Evolutionary conservation across 495 filamentous ascomycete genomes (phyloP).

Genomic region (Podospora pseudocomata): DNA sequence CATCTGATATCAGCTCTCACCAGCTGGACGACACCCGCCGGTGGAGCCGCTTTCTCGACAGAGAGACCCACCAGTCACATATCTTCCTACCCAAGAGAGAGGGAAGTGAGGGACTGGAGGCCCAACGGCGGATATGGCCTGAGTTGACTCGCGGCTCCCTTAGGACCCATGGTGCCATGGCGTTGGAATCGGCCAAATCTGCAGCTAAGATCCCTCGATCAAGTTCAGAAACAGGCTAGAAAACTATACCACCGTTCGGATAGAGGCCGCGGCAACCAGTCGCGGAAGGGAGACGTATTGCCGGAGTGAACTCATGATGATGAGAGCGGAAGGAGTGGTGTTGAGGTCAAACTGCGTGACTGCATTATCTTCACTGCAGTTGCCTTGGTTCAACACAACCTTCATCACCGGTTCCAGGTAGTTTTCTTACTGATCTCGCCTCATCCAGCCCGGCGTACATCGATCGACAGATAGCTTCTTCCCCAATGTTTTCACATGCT

Average conservation of each 20-base stretch:
- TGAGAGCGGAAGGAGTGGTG: background rate
- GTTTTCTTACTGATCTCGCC: background rate
- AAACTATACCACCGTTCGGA: background rate
- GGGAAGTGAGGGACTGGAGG: background rate
- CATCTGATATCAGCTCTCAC: background rate
- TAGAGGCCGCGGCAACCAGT: background rate
- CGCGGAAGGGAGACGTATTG: background rate
- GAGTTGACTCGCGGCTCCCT: background rate
- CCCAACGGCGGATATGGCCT: background rate
- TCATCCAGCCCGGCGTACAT: background rate
- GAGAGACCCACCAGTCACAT: background rate
- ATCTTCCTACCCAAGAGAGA: background rate
- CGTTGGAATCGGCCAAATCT: background rate
- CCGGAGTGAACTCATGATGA: background rate
- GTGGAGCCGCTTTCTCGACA: background rate
- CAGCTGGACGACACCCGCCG: background rate
- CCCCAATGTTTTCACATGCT: slow-evolving; percentile 10
- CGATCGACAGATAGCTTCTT: slow-evolving; percentile 5
- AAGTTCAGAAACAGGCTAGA: background rate
- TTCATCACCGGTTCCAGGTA: background rate
- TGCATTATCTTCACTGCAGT: too few species aligned
- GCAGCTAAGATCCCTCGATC: background rate
- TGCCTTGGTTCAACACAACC: too few species aligned
- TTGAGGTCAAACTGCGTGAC: background rate
- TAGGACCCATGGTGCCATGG: background rate